Conservation (phyloP, 306 rosid species). For the Quercus robur region DNA sequence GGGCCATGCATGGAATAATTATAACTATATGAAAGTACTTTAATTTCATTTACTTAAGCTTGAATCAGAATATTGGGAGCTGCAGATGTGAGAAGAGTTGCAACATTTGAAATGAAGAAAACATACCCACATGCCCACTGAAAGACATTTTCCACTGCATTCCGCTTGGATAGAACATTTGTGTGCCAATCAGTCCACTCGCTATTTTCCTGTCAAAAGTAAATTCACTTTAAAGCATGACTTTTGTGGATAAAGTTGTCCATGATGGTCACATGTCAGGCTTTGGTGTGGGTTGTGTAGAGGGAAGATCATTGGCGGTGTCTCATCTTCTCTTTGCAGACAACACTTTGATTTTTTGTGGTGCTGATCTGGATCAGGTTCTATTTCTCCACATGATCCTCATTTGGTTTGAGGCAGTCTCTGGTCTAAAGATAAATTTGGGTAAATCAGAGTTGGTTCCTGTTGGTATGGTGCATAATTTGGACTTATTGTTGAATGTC, state of each 20-base stretch:
- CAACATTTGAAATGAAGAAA: constrained; percentile 12
- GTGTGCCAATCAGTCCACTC: constrained; percentile 87
- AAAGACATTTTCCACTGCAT: constrained; percentile 77
- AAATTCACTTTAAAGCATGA: background rate
- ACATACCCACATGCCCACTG: constrained; percentile 99
- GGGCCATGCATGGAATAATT: background rate
- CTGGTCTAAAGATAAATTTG: no score
- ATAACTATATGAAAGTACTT: background rate
- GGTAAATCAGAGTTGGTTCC: no score
- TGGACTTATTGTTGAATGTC: no score
- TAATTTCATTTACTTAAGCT: background rate
- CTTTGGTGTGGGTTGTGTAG: no score
- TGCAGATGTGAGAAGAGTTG: background rate
- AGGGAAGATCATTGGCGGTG: no score
- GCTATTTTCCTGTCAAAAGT: constrained; percentile 55
- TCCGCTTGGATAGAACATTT: constrained; percentile 64
- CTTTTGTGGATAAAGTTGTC: constrained; percentile 2
- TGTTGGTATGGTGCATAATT: no score
- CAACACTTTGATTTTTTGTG: no score
- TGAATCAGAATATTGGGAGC: background rate
- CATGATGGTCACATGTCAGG: no score
- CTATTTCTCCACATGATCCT: no score
- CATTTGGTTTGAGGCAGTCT: no score
- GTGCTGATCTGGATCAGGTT: no score
- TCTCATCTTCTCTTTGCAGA: no score